Conservation (phyloP, 2,329 filamentous ascomycete species). For the Diaporthe helianthi region DNA sequence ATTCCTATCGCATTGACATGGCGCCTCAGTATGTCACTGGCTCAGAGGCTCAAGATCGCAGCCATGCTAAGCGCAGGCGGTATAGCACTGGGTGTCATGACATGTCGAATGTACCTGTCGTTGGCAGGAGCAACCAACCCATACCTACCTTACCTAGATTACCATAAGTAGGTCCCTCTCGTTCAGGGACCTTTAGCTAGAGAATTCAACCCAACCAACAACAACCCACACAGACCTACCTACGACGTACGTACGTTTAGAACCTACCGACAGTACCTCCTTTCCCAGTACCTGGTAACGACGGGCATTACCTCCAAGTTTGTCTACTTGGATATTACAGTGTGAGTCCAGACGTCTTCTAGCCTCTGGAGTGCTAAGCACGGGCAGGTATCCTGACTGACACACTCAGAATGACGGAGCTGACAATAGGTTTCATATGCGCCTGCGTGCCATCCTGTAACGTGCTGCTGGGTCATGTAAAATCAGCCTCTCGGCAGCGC, state of each 20-base stretch:
- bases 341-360: background rate
- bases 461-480: background rate
- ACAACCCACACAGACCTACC: no score
- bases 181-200: no score
- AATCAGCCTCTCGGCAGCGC: background rate
- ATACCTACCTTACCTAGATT: no score
- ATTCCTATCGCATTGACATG: slow-evolving; percentile 5
- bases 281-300: background rate
- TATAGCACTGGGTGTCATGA: background rate
- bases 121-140: no score
- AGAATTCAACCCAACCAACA: no score
- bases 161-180: no score
- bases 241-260: no score
- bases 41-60: slow-evolving; percentile 1
- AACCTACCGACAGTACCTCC: no score
- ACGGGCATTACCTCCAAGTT: background rate
- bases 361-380: background rate
- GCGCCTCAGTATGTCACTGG: background rate
- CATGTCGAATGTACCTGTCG: slow-evolving; percentile 13
- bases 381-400: background rate
- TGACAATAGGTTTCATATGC: slow-evolving; percentile 11
- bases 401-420: background rate
- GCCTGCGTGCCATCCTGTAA: slow-evolving; percentile 8
- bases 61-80: slow-evolving; percentile 1
- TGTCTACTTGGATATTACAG: background rate